Percentiles rank a stretch among this genome's conserved stretches.
Conservation (phyloP, 2,329 filamentous ascomycete genomes). For the Aspergillus tamarii region DNA sequence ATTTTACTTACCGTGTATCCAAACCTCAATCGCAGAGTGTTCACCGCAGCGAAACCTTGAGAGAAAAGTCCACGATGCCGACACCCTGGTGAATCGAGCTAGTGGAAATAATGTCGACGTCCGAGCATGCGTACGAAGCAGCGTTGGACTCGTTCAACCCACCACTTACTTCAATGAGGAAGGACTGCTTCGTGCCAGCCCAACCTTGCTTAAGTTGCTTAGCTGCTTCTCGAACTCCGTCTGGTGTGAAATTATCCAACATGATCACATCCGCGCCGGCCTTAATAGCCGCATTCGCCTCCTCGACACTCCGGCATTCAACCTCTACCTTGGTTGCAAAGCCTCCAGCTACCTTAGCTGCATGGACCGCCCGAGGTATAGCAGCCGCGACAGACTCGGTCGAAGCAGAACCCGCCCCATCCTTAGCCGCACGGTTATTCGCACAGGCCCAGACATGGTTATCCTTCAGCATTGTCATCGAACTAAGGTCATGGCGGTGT, state of each 20-base stretch:
- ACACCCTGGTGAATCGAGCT: slow-evolving; percentile 97
- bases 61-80: slow-evolving; percentile 89
- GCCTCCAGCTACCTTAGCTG: slow-evolving; percentile 81
- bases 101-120: slow-evolving; percentile 94
- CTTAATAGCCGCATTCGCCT: slow-evolving; percentile 87
- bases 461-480: slow-evolving; percentile 99
- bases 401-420: slow-evolving; percentile 22
- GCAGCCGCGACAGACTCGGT: slow-evolving; percentile 53
- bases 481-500: slow-evolving; percentile 85
- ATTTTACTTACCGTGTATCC: neutral
- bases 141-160: slow-evolving; percentile 87
- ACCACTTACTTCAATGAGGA: slow-evolving; percentile 89
- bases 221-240: slow-evolving; percentile 75
- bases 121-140: slow-evolving; percentile 69
- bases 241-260: slow-evolving; percentile 91
- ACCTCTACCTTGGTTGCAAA: slow-evolving; percentile 96
- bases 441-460: slow-evolving; percentile 95
- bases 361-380: slow-evolving; percentile 81
- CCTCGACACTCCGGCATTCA: slow-evolving; percentile 83
- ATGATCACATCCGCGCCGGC: slow-evolving; percentile 95
- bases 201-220: slow-evolving; percentile 77
- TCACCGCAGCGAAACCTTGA: slow-evolving; percentile 70
- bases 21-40: neutral
- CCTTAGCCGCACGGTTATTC: slow-evolving; percentile 36
- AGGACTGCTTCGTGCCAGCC: slow-evolving; percentile 69